Evolutionary conservation across 2,329 filamentous ascomycete genomes (phyloP).

Genomic region (Calonectria hawksworthii): DNA sequence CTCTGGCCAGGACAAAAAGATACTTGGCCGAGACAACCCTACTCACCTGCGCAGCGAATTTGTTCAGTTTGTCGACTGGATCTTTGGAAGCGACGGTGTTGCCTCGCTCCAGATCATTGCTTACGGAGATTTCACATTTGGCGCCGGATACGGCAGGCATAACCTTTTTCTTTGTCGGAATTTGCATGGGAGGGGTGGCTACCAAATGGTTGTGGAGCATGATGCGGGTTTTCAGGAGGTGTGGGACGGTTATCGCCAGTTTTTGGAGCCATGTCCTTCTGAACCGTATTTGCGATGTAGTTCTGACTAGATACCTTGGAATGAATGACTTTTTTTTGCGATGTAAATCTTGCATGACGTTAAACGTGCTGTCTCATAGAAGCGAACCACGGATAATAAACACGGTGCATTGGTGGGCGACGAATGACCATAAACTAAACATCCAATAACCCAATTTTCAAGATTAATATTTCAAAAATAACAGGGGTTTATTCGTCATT

Average conservation of each 20-base stretch:
- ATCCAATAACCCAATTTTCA: too few relatives aligned
- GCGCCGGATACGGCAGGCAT: neutral
- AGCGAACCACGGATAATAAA: too few relatives aligned
- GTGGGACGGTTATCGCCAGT: neutral
- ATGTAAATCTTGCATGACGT: neutral
- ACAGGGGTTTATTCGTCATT: neutral
- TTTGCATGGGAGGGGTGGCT: neutral
- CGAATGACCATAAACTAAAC: too few relatives aligned
- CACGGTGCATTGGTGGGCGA: too few relatives aligned
- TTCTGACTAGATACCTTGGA: neutral
- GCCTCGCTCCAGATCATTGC: slow-evolving; percentile 9
- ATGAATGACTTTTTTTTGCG: neutral
- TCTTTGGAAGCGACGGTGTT: slow-evolving; percentile 10
- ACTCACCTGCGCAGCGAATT: slow-evolving; percentile 2
- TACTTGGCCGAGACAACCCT: neutral
- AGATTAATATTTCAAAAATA: too few relatives aligned
- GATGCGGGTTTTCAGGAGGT: neutral
- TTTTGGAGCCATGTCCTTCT: slow-evolving; percentile 7
- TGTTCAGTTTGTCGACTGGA: slow-evolving; percentile 10
- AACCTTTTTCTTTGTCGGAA: neutral
- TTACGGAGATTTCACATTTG: slow-evolving; percentile 16
- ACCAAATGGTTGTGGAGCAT: neutral
- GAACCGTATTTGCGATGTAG: neutral
- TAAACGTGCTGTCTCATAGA: too few relatives aligned
- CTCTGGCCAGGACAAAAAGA: too few relatives aligned